Conservation (phyloP, 331 rosid genomes). For the Phaseolus coccineus region DNA sequence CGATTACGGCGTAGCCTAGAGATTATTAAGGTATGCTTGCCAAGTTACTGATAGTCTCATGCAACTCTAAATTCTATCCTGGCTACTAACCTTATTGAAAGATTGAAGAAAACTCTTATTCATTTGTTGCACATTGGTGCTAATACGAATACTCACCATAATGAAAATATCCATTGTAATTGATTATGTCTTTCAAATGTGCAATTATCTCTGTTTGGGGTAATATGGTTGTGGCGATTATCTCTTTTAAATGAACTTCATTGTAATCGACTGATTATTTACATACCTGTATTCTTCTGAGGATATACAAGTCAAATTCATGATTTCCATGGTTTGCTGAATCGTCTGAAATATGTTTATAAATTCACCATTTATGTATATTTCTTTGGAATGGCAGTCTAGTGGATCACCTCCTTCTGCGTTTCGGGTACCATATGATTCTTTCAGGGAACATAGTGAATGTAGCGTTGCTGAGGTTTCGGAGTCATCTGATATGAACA, state of each 20-base stretch:
- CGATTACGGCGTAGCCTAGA: constrained; percentile 87
- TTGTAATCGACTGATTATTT: constrained; percentile 27
- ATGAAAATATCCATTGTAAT: background rate
- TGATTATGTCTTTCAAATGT: no score
- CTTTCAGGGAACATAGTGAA: constrained; percentile 70
- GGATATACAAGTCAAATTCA: constrained; percentile 16
- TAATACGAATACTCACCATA: constrained; percentile 10
- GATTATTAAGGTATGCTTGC: constrained; percentile 74
- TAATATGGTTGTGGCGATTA: constrained; percentile 28
- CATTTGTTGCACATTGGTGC: constrained; percentile 10
- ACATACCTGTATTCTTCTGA: constrained; percentile 7
- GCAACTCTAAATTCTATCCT: constrained; percentile 26
- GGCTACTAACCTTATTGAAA: constrained; percentile 14
- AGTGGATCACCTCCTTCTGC: constrained; percentile 99
- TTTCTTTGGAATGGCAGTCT: constrained; percentile 76
- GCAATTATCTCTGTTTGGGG: background rate
- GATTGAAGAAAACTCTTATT: constrained; percentile 25
- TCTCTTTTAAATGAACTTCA: constrained; percentile 26
- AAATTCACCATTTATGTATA: constrained; percentile 44
- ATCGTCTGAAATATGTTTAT: constrained; percentile 31
- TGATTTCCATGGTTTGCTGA: constrained; percentile 33
- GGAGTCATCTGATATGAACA: constrained; percentile 45
- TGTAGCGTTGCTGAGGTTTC: constrained; percentile 50
- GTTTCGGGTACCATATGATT: constrained; percentile 80
- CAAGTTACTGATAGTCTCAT: constrained; percentile 13